Percentiles rank a stretch among this genome's conserved stretches.
These are phyloP conservation scores for Chamaecyparis obtusa DNA, from an alignment of 75 land plant genomes.

Conservation along the genomic window DNA sequence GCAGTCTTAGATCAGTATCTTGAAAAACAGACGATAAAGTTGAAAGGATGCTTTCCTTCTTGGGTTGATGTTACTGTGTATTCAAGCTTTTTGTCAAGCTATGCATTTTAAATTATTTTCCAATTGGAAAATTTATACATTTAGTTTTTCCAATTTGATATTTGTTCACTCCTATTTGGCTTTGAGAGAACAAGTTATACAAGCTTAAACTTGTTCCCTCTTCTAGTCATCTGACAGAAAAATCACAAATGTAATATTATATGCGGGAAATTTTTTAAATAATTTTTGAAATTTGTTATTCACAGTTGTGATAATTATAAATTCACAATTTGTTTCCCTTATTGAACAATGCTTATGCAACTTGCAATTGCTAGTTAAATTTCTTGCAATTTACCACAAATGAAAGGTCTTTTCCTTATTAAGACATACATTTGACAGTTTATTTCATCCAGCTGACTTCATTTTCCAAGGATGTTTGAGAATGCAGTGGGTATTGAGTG, in stretches of 20 bases:
- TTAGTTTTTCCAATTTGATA: background rate
- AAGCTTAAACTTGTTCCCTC: background rate
- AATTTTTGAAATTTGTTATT: background rate
- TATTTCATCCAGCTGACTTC: background rate
- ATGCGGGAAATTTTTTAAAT: background rate
- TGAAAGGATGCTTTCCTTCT: slow-evolving; percentile 58
- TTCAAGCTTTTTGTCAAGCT: slow-evolving; percentile 63
- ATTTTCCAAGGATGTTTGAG: background rate
- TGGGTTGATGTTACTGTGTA: slow-evolving; percentile 81
- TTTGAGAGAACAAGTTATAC: background rate
- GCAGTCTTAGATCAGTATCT: slow-evolving; percentile 74
- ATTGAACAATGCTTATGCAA: no score
- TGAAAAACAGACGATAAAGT: slow-evolving; percentile 33
- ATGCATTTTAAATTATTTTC: slow-evolving; percentile 35
- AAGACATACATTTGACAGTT: background rate
- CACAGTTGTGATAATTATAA: background rate
- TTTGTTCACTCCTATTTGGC: background rate
- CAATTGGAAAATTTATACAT: background rate
- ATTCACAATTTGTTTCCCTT: no score
- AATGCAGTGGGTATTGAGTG: background rate
- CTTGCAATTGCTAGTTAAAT: no score
- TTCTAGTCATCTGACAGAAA: background rate
- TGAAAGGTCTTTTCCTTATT: background rate
- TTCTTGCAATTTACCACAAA: background rate
- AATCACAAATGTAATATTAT: background rate